Evolutionary conservation across 2,329 filamentous ascomycete genomes (phyloP).

Genomic region (Onygena corvina): DNA sequence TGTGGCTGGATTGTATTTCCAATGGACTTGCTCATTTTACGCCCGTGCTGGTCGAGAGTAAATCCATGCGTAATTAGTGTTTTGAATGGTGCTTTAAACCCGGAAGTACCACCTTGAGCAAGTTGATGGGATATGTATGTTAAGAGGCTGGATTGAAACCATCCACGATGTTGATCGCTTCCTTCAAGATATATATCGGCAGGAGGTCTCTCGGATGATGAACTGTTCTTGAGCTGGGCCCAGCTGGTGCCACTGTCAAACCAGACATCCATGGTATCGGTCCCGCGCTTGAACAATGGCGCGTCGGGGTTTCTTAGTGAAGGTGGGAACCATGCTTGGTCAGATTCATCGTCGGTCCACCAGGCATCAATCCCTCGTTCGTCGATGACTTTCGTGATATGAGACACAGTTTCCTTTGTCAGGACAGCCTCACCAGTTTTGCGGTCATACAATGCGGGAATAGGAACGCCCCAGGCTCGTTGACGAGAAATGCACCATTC

Average conservation of each 20-base stretch:
- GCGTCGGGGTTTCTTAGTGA: constrained; percentile 42
- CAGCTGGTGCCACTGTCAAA: constrained; percentile 97
- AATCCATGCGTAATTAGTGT: constrained; percentile 93
- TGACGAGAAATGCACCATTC: constrained; percentile 99
- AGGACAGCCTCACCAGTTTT: constrained; percentile 62
- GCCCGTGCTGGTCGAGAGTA: constrained; percentile 74
- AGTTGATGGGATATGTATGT: constrained; percentile 59
- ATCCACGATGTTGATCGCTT: constrained; percentile 89
- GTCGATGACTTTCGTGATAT: constrained; percentile 69
- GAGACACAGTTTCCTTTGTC: constrained; percentile 63
- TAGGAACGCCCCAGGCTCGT: constrained; percentile 90
- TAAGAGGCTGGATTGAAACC: constrained; percentile 94
- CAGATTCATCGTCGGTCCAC: constrained; percentile 74
- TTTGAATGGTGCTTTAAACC: constrained; percentile 58
- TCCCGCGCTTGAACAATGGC: constrained; percentile 56
- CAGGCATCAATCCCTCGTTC: constrained; percentile 77
- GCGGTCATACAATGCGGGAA: constrained; percentile 71
- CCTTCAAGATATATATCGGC: constrained; percentile 91
- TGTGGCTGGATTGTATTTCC: constrained; percentile 74
- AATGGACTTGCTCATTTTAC: constrained; percentile 97
- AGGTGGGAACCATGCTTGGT: constrained; percentile 63
- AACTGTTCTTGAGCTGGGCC: constrained; percentile 42
- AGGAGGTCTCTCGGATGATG: constrained; percentile 22
- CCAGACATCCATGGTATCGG: constrained; percentile 98
- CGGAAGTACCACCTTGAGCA: constrained; percentile 24